Conservation (phyloP, 345 rosid species). For the Crucihimalaya himalaica region DNA sequence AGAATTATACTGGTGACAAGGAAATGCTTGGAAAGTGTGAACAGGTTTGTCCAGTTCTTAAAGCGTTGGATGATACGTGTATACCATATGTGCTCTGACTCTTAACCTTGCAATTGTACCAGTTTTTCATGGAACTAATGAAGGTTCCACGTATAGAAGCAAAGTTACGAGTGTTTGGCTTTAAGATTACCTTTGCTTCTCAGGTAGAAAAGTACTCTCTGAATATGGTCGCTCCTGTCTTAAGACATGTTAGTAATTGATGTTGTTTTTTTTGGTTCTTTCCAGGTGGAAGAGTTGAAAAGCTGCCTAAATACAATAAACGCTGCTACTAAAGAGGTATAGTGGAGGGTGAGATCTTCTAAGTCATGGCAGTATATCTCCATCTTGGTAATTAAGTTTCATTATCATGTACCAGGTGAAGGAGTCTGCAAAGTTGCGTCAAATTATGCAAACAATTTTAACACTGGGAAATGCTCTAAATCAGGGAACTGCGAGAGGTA, state of each 20-base stretch:
- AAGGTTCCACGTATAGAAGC: constrained; percentile 97
- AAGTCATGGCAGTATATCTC: constrained; percentile 8
- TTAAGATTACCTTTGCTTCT: constrained; percentile 79
- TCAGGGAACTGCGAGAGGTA: constrained; percentile 98
- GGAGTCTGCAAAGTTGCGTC: constrained; percentile 88
- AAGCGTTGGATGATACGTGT: constrained; percentile 22
- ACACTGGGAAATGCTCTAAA: constrained; percentile 97
- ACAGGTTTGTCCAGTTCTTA: constrained; percentile 57
- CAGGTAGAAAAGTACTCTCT: constrained; percentile 57
- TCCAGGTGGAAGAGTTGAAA: constrained; percentile 82
- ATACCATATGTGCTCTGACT: constrained; percentile 32
- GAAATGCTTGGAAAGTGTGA: constrained; percentile 98
- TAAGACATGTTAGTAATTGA: constrained; percentile 8
- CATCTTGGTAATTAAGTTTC: constrained; percentile 32
- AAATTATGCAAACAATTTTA: constrained; percentile 96
- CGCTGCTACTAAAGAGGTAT: constrained; percentile 80
- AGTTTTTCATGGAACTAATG: constrained; percentile 96
- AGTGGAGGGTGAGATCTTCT: constrained; percentile 2
- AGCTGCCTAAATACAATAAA: constrained; percentile 66
- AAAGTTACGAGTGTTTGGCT: constrained; percentile 93
- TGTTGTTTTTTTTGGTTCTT: constrained; percentile 9
- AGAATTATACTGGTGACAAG: constrained; percentile 88
- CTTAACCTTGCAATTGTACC: constrained; percentile 38
- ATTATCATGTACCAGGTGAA: constrained; percentile 62
- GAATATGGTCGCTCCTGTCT: constrained; percentile 6